phyloP scores from a whole-genome alignment of 768 basidiomycete species.

The Lanmaoa pseudosensibilis region DNA sequence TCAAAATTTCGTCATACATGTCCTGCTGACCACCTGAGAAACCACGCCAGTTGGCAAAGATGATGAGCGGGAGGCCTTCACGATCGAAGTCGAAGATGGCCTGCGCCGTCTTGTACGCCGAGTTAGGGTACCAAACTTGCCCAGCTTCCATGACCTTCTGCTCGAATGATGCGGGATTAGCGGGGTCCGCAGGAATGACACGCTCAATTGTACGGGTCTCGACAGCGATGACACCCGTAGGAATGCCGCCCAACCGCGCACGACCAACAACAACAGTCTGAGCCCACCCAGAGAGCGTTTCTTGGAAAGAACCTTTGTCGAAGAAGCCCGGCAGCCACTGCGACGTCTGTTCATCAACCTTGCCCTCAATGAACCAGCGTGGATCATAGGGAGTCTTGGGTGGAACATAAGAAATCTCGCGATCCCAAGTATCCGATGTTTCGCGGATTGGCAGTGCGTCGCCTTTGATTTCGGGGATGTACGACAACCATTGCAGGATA shows the following conservation, averaged over 20 bases:
- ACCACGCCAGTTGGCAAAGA: conserved; percentile 99
- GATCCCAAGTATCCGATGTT: conserved; percentile 82
- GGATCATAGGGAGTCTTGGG: conserved; percentile 97
- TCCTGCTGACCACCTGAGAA: conserved; percentile 99
- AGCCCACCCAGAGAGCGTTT: conserved; percentile 98
- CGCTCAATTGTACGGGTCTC: conserved; percentile 98
- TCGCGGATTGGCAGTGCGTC: conserved; percentile 77
- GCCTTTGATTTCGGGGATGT: conserved; percentile 82
- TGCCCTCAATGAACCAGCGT: conserved; percentile 97
- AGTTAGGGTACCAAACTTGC: conserved; percentile 99
- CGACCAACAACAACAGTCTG: conserved; percentile 98
- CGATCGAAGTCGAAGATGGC: conserved; percentile 99
- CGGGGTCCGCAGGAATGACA: conserved; percentile 95
- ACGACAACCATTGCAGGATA: conserved; percentile 93
- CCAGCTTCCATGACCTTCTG: conserved; percentile 99
- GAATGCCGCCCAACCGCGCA: conserved; percentile 94
- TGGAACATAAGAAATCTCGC: conserved; percentile 84
- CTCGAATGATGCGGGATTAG: conserved; percentile 94
- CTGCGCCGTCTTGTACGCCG: conserved; percentile 98
- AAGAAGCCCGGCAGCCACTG: conserved; percentile 91
- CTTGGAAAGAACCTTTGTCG: conserved; percentile 97
- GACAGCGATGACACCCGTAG: conserved; percentile 96
- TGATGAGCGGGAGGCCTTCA: conserved; percentile 93
- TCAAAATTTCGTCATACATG: conserved; percentile 97
- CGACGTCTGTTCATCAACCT: conserved; percentile 75